Evolutionary conservation across 352 stramenopile genomes (phyloP).

Genomic region (Paralagenidium karlingii): DNA sequence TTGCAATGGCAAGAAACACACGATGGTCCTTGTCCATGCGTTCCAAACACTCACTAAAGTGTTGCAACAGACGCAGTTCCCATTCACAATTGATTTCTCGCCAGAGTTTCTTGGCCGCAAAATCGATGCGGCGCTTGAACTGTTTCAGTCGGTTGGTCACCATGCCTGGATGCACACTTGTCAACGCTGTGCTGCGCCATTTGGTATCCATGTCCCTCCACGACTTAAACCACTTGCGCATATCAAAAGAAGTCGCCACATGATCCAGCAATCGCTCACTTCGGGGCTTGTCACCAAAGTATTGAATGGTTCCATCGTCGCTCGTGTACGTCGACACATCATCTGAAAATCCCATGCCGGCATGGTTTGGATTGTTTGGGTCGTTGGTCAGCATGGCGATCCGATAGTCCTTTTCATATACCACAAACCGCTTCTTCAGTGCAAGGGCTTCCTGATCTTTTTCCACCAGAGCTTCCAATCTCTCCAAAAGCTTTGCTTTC

Average conservation of each 20-base stretch:
- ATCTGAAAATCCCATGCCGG: neutral
- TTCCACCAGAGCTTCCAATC: slow-evolving; percentile 33
- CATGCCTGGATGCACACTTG: slow-evolving; percentile 22
- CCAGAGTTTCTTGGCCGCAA: slow-evolving; percentile 18
- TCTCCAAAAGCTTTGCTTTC: slow-evolving; percentile 16
- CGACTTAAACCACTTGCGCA: slow-evolving; percentile 35
- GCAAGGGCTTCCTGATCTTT: slow-evolving; percentile 28
- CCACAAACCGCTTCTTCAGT: slow-evolving; percentile 19
- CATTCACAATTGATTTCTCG: slow-evolving; percentile 1
- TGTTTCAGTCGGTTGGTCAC: slow-evolving; percentile 46
- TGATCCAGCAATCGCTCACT: slow-evolving; percentile 38
- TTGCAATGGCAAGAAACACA: slow-evolving; percentile 33
- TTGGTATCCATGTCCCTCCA: slow-evolving; percentile 33
- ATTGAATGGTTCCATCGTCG: slow-evolving; percentile 1
- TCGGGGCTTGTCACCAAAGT: slow-evolving; percentile 8
- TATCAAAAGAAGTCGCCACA: slow-evolving; percentile 34
- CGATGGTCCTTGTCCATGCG: slow-evolving; percentile 22
- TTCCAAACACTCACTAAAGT: slow-evolving; percentile 26
- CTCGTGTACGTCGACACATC: neutral
- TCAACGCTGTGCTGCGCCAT: slow-evolving; percentile 23
- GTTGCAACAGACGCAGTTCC: slow-evolving; percentile 18
- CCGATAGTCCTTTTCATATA: slow-evolving; percentile 37
- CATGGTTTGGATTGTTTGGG: slow-evolving; percentile 1
- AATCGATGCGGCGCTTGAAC: slow-evolving; percentile 30
- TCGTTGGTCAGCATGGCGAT: slow-evolving; percentile 14